These are phyloP conservation scores for Arbutus unedo DNA, from an alignment of 148 eudicot species.

Conservation along the genomic window DNA sequence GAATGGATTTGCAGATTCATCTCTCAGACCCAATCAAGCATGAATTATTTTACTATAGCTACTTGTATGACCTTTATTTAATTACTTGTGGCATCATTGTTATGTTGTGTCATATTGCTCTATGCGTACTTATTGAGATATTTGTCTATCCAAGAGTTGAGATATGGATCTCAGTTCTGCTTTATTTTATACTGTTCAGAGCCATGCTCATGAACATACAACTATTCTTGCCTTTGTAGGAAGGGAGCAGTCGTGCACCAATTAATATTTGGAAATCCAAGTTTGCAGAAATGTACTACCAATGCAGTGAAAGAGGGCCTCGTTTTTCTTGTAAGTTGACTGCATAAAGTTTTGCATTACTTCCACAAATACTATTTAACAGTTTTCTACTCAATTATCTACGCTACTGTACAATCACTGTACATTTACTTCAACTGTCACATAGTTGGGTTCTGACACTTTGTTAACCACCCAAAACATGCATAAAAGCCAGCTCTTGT, in stretches of 20 bases:
- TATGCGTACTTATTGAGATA: not conserved
- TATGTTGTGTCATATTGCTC: not conserved
- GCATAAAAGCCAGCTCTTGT: not conserved
- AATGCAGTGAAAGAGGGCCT: conserved; percentile 87
- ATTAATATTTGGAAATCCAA: conserved; percentile 91
- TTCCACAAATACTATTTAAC: not conserved
- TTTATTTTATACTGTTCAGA: conserved; percentile 9
- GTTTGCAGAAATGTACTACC: conserved; percentile 62
- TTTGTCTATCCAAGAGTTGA: not conserved
- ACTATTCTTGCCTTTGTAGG: conserved; percentile 30
- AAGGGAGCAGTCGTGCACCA: conserved; percentile 47
- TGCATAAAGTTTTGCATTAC: not conserved
- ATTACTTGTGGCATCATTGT: not conserved
- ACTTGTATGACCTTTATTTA: not conserved
- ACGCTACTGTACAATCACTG: not conserved
- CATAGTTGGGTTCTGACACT: not conserved
- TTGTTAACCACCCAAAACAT: not conserved
- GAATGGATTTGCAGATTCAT: not conserved
- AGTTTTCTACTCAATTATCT: not conserved
- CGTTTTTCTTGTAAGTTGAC: conserved; percentile 64
- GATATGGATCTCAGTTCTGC: conserved; percentile 5
- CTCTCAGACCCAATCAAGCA: not conserved
- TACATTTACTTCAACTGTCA: not conserved
- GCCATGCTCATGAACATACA: not conserved
- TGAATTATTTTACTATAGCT: not conserved